Evolutionary conservation across 75 land plant genomes (phyloP), one percentile per base, ranked within the genome.

Genomic region (Cunninghamia lanceolata): DNA sequence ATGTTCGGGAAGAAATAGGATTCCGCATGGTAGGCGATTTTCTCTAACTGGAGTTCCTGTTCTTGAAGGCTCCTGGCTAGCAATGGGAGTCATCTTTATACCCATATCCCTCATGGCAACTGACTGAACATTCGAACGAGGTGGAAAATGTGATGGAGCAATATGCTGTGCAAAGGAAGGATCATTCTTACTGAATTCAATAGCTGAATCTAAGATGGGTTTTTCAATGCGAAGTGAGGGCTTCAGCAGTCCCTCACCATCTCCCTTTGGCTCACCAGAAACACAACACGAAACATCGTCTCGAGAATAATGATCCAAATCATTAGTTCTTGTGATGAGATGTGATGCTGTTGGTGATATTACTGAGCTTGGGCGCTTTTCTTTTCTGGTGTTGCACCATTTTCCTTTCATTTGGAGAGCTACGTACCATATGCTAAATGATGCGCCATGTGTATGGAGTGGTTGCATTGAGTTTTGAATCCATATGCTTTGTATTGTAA

Each of bases 71-170:
- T 95, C 96, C 86, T 93, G 94, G 76, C 96, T 96, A 28, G 95
- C 91, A 85, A 95, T 92, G 1, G 99, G 99, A 74, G 99, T 96
- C 97, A 96, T 95, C 89, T 96, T 95, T 17, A 96, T 96, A 1
- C 98, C 97, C 97, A 95, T 97, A 76, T 97, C 97, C 84, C 95
- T 91, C 95, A 95, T 95, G 45, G 95, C 93, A 4, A 95, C 94
- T 36, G 96, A 95, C 76, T 88, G 85, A 70, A 93, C 90, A 45
- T 91, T 93, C 73, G 95, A 85, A 83, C 92, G 75, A 50, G 93
- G 91, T 39, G 90, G 88, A 77, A 87, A 80, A 84, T 85, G 91
- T 35, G 92, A 84, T 28, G 91, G 88, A 42, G 91, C 84, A 88
- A 85, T 86, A 16, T 87, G 91, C 8, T 84, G 46, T 47, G 91